Evolutionary conservation across 2,329 filamentous ascomycete genomes (phyloP), one percentile per base, ranked within the genome.

Genomic region (Uncinocarpus reesii): DNA sequence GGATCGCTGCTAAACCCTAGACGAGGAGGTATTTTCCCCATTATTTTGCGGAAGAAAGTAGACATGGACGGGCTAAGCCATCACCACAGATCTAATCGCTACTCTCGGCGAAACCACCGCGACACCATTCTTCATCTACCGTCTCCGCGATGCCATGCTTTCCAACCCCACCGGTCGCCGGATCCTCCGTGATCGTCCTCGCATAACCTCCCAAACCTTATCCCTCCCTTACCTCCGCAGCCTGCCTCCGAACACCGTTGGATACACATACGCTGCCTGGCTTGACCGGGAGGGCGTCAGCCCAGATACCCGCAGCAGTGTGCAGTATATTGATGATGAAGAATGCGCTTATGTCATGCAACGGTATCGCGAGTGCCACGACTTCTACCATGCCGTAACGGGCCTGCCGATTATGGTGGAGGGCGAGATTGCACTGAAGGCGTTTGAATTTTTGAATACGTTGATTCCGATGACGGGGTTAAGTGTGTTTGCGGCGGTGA

Each of bases 321-420:
- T 98, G 34, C 80, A 85, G 45, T 96, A 94, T 70, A 88, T 98
- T 53, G 89, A 96, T 65, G 83, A 96, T 62, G 82, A 84, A 58
- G 92, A 98, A 68, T 94, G 89, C 64, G 92, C 92, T 29, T 98
- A 96, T 70, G 92, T 96, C 15, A 93, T 98, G 85, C 92, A 96
- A 72, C 80, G 92, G 47, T 98, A 98, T 67, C 81, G 92, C 53
- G 92, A 98, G 68, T 94, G 85, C 56, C 92, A 98, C 66, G 92
- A 98, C 65, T 95, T 98, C 68, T 95, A 93, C 70, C 92, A 98
- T 66, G 90, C 92, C 0, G 73, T 98, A 45, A 95, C 89, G 0
- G 90, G 90, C 0, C 69, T 98, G 41, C 92, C 92, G 0, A 79
- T 93, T 35, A 83, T 95, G 54, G 78, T 88, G n/a, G 92, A 98